Conservation (phyloP, 805 yeast species). For the Sugiyamaella boreocaroliniensis region DNA sequence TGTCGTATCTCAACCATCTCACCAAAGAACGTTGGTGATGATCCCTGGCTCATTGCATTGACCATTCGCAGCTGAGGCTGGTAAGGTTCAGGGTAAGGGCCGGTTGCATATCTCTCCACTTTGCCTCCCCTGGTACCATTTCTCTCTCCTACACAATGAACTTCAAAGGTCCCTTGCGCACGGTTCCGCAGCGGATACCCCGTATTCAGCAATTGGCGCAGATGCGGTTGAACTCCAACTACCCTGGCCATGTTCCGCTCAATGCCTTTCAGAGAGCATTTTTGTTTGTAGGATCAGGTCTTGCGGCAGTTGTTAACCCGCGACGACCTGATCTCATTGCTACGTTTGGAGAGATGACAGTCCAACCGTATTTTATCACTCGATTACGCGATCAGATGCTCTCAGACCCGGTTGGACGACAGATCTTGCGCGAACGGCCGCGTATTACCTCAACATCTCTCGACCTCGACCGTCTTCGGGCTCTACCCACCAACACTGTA, state of each 20-base stretch:
- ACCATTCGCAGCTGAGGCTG: too few species aligned
- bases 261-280: slow-evolving; percentile 53
- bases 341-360: slow-evolving; percentile 76
- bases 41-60: too few species aligned
- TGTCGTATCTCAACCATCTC: slow-evolving; percentile 13
- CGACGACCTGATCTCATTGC: slow-evolving; percentile 36
- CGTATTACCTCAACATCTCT: slow-evolving; percentile 69
- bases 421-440: slow-evolving; percentile 72
- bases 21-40: not conserved
- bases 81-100: not conserved
- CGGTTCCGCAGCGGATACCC: not conserved
- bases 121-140: not conserved
- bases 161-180: not conserved
- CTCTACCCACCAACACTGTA: slow-evolving; percentile 59
- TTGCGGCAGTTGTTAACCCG: slow-evolving; percentile 54
- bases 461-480: slow-evolving; percentile 51
- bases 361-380: slow-evolving; percentile 59
- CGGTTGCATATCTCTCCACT: not conserved
- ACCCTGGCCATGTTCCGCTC: slow-evolving; percentile 77
- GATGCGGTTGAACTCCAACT: slow-evolving; percentile 24
- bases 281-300: slow-evolving; percentile 64
- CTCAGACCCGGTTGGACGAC: slow-evolving; percentile 65
- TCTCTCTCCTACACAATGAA: not conserved
- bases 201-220: not conserved
- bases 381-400: slow-evolving; percentile 68